These are phyloP conservation scores for Fusarium ramigenum DNA, from an alignment of 2,329 filamentous ascomycete species.

Conservation along the genomic window DNA sequence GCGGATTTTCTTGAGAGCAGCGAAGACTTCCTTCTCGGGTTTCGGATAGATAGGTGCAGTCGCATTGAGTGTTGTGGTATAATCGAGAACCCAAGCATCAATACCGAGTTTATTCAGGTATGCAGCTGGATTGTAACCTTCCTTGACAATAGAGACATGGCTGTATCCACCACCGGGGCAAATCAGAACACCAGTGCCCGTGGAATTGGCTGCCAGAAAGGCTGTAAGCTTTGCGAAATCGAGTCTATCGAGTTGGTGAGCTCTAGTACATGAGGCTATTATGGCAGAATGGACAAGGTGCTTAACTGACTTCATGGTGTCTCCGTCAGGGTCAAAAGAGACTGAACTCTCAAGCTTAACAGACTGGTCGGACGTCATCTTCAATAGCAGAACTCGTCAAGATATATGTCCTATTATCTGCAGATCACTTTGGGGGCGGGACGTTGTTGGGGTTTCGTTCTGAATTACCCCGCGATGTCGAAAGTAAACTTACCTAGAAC, in stretches of 20 bases:
- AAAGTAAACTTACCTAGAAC: not conserved
- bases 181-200: not conserved
- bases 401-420: not conserved
- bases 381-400: not conserved
- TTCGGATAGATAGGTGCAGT: conserved; percentile 14
- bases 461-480: not conserved
- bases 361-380: not conserved
- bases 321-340: not conserved
- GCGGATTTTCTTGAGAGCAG: conserved; percentile 6
- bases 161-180: conserved; percentile 18
- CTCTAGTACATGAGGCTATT: not conserved
- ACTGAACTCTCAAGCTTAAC: fast-evolving
- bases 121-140: conserved; percentile 5
- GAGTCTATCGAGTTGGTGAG: conserved; percentile 2
- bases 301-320: not conserved
- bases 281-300: not conserved
- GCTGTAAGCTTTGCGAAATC: not conserved
- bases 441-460: not conserved
- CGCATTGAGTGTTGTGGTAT: conserved; percentile 9
- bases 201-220: not conserved
- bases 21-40: conserved; percentile 5
- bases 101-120: conserved; percentile 15
- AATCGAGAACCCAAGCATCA: conserved; percentile 21
- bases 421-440: not conserved
- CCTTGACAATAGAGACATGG: conserved; percentile 10